A percentile compares a stretch with the other conserved stretches of the same genome.
Conservation (phyloP, 1,284 basidiomycete species). For the Ganoderma lucidum region DNA sequence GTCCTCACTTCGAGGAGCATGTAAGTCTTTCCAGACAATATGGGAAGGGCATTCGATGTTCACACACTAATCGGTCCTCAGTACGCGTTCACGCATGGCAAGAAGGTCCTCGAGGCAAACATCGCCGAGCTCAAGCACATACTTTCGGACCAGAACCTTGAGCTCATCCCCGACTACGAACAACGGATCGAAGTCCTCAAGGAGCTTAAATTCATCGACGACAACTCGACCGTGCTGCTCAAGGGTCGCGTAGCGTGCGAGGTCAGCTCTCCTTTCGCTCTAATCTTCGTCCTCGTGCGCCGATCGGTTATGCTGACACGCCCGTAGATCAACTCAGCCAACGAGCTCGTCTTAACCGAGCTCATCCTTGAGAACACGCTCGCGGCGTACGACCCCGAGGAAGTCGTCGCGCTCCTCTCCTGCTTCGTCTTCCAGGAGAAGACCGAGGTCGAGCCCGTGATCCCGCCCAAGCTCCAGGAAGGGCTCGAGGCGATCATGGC, state of each 20-base stretch:
- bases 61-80: neutral
- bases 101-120: constrained; percentile 76
- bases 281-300: neutral
- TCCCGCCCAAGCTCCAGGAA: constrained; percentile 80
- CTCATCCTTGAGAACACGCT: constrained; percentile 96
- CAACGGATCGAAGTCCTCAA: constrained; percentile 93
- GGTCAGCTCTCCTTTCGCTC: constrained; percentile 49
- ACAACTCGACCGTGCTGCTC: constrained; percentile 92
- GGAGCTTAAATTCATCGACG: constrained; percentile 92
- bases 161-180: constrained; percentile 97
- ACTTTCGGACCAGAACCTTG: constrained; percentile 96
- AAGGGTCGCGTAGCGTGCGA: constrained; percentile 99
- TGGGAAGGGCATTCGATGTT: neutral
- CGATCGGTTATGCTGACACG: neutral
- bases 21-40: constrained; percentile 49
- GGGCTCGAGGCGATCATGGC: constrained; percentile 83
- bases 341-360: constrained; percentile 95
- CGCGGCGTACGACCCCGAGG: constrained; percentile 90
- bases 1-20: constrained; percentile 72
- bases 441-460: constrained; percentile 85
- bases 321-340: constrained; percentile 92
- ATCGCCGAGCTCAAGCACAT: constrained; percentile 81
- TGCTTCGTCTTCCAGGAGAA: constrained; percentile 99
- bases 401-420: constrained; percentile 96
- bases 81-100: constrained; percentile 62